These are phyloP conservation scores for Biscogniauxia marginata DNA, from an alignment of 2,329 filamentous ascomycete genomes.

Conservation along the genomic window DNA sequence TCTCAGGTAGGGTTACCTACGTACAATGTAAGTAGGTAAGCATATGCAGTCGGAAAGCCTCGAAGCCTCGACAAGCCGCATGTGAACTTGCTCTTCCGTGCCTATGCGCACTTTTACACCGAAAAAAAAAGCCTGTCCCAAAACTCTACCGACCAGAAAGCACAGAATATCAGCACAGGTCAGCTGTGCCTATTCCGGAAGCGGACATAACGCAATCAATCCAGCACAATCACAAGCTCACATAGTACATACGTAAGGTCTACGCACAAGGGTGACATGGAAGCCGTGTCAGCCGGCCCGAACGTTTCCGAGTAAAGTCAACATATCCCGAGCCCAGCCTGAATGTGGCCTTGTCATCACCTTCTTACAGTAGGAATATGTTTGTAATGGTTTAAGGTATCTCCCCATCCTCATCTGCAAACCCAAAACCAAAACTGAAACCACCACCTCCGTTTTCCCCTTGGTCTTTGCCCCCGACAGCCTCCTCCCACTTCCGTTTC, in stretches of 20 bases:
- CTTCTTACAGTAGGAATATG: background rate
- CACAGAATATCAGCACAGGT: background rate
- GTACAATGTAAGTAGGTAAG: background rate
- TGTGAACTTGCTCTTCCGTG: background rate
- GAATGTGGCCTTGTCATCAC: background rate
- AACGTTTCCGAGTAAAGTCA: background rate
- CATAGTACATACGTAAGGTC: too few species aligned
- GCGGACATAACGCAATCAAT: background rate
- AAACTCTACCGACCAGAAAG: background rate
- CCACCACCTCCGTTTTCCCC: slow-evolving; percentile 33
- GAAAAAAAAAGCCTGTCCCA: background rate
- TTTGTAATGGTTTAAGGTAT: slow-evolving; percentile 34
- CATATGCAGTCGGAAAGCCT: background rate
- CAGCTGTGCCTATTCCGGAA: background rate
- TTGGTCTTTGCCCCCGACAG: slow-evolving; percentile 58
- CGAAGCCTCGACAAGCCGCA: background rate
- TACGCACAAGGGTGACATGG: too few species aligned
- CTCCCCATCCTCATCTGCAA: slow-evolving; percentile 49
- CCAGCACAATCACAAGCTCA: background rate
- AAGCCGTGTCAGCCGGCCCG: background rate
- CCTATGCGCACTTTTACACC: background rate
- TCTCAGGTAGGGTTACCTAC: background rate
- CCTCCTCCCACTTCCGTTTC: slow-evolving; percentile 84
- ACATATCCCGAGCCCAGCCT: background rate
- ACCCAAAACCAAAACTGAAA: slow-evolving; percentile 59